Percentiles rank a stretch among this genome's conserved stretches.
These are phyloP conservation scores for Phytopythium mirpurense DNA, from an alignment of 352 stramenopile genomes.

Conservation along the genomic window DNA sequence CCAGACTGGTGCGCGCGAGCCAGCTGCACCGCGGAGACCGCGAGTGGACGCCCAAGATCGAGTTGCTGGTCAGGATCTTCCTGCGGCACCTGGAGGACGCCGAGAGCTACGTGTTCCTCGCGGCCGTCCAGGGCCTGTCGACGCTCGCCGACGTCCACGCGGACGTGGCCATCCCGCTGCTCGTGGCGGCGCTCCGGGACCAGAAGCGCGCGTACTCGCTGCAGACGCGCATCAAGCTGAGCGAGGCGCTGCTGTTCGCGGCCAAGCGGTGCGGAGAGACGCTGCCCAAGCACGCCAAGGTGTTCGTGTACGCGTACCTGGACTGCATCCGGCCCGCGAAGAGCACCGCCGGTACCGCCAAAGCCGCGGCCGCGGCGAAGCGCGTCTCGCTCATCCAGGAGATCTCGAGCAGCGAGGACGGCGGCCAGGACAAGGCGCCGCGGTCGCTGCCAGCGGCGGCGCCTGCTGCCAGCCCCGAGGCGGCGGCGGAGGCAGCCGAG, in stretches of 20 bases:
- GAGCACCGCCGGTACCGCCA: constrained; percentile 6
- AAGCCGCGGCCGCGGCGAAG: constrained; percentile 17
- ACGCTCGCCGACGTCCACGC: constrained; percentile 55
- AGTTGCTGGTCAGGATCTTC: constrained; percentile 51
- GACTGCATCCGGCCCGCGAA: constrained; percentile 56
- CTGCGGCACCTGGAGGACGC: constrained; percentile 53
- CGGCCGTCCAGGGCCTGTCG: constrained; percentile 66
- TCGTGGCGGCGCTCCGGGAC: constrained; percentile 49
- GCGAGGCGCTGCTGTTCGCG: constrained; percentile 75
- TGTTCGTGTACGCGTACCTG: constrained; percentile 79
- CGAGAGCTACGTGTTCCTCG: constrained; percentile 86
- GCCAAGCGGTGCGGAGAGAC: constrained; percentile 73
- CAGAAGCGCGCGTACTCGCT: constrained; percentile 24
- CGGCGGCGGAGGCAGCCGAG: constrained; percentile 7
- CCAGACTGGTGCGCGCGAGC: constrained; percentile 65
- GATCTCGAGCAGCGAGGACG: constrained; percentile 13
- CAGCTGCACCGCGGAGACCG: constrained; percentile 31
- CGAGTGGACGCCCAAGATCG: constrained; percentile 45
- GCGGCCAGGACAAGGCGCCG: background rate
- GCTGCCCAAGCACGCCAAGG: constrained; percentile 59
- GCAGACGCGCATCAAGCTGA: constrained; percentile 79
- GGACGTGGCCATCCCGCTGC: constrained; percentile 56
- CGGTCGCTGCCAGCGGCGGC: constrained; percentile 1
- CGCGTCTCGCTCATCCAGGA: constrained; percentile 59
- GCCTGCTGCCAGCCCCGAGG: background rate